Evolutionary conservation across 2,329 filamentous ascomycete species (phyloP), one percentile per base, ranked within the genome.

Genomic region (Zasmidium citrigriseum): DNA sequence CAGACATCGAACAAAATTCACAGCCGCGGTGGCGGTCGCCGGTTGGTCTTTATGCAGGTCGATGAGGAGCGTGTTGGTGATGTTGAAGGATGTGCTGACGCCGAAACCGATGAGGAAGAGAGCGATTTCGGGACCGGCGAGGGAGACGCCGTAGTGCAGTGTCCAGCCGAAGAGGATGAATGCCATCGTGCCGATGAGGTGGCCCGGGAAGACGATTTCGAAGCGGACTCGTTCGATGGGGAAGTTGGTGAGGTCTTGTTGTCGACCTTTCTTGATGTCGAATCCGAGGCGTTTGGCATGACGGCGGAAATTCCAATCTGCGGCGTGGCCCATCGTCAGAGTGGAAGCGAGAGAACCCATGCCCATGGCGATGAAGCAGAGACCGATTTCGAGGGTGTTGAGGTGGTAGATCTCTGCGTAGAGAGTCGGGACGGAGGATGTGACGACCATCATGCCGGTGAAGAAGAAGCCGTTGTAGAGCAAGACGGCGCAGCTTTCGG

Each of bases 231-330:
- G 70, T 61, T 81, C 82, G 46, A 86, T 78, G 0, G 82, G 78
- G 57, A 85, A 85, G 24, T 77, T 69, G 4, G 67, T 65, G n/a
- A 86, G 70, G 57, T 84, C 78, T 55, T 81, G 76, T 16, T 79
- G 81, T 4, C 84, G 83, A 62, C 83, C 85, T 59, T 78, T 81
- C 60, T 83, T 83, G 62, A 90, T 82, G 1, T 78, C 76, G 56
- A 92, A 77, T 4, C 86, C 86, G 16, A 87, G 76, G 27, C 81
- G 80, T 50, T 77, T 79, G 1, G 89, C 89, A 48, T 86, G 82
- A 41, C 88, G 83, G 5, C 85, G 81, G 72, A 90, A 96, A 71
- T 93, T 92, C 80, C 84, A 87, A 72, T 91, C 89, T 20, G 90
- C 81, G 1, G 85, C 64, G 2, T 80, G 79, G 7, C 90, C 88